Percentiles rank a stretch among this genome's conserved stretches.
Conservation (phyloP, 1,139 yeast species). For the Hyphopichia burtonii region DNA sequence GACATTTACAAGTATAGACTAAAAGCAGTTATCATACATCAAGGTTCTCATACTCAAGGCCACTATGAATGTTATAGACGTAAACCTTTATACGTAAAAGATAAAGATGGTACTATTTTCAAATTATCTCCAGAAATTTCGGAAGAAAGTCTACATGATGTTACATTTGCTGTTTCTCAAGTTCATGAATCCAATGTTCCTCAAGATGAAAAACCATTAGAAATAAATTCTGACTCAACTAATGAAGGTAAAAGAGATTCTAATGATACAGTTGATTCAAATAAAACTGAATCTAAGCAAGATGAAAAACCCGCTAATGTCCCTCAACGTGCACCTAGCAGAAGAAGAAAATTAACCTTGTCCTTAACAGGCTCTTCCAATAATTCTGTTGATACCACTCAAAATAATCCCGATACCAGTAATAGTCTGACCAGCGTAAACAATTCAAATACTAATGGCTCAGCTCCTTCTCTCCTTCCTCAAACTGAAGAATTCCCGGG, state of each 20-base stretch:
- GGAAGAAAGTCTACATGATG: constrained; percentile 18
- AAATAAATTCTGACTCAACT: background rate
- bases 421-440: background rate
- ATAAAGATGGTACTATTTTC: constrained; percentile 44
- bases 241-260: background rate
- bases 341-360: constrained; percentile 3
- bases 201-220: background rate
- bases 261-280: background rate
- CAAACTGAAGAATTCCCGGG: constrained; percentile 18
- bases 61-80: constrained; percentile 82
- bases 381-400: background rate
- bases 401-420: background rate
- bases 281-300: background rate
- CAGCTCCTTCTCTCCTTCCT: background rate
- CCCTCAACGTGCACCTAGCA: background rate
- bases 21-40: constrained; percentile 75
- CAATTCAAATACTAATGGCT: background rate
- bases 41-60: constrained; percentile 87
- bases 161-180: constrained; percentile 6
- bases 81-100: constrained; percentile 63
- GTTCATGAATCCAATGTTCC: background rate
- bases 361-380: constrained; percentile 2
- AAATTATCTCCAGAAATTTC: constrained; percentile 48
- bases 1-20: constrained; percentile 56
- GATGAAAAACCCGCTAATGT: background rate